Conservation (phyloP, 352 stramenopile species). For the Discostella stelligera region DNA sequence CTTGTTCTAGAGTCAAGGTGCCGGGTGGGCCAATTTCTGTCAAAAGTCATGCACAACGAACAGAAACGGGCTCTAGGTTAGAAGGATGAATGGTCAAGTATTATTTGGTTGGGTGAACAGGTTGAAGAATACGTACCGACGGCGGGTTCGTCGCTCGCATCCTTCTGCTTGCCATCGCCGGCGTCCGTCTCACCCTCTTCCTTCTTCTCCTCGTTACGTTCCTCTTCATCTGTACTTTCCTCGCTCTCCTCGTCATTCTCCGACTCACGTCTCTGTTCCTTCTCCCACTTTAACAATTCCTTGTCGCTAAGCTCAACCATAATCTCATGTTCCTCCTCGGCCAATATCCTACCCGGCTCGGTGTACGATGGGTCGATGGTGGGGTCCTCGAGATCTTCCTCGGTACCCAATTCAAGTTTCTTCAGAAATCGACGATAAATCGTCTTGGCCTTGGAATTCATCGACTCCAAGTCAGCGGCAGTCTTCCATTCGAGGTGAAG, state of each 20-base stretch:
- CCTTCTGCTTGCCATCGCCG: constrained; percentile 26
- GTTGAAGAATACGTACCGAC: constrained; percentile 11
- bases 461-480: constrained; percentile 80
- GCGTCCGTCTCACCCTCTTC: constrained; percentile 24
- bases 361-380: constrained; percentile 79
- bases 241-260: constrained; percentile 30
- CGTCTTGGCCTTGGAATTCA: constrained; percentile 80
- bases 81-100: not conserved
- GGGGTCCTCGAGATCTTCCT: constrained; percentile 81
- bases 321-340: constrained; percentile 81
- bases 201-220: constrained; percentile 7
- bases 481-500: constrained; percentile 84
- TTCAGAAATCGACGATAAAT: constrained; percentile 83
- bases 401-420: constrained; percentile 70
- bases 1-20: constrained; percentile 62
- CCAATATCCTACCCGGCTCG: constrained; percentile 74
- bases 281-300: constrained; percentile 81
- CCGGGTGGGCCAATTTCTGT: constrained; percentile 53
- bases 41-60: constrained; percentile 7
- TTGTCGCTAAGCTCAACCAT: constrained; percentile 78
- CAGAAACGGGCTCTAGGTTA: not conserved
- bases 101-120: not conserved
- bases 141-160: constrained; percentile 30
- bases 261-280: constrained; percentile 63
- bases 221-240: constrained; percentile 16